A percentile compares a stretch with the other conserved stretches of the same genome.
These are phyloP conservation scores for Sporothrix phasma DNA, from an alignment of 2,329 filamentous ascomycete species.

Conservation along the genomic window DNA sequence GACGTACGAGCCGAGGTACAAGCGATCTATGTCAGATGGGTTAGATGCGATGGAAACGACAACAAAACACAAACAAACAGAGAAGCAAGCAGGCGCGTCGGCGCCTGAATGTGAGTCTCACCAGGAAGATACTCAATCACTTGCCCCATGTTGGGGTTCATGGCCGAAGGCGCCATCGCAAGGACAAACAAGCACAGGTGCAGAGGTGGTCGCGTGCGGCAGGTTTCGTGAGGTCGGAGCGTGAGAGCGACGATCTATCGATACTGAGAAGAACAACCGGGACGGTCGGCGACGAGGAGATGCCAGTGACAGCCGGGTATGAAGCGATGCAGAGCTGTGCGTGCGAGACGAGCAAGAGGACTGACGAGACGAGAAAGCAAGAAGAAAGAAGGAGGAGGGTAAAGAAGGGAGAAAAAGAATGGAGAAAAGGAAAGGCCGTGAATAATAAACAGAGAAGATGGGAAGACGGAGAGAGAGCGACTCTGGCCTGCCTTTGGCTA, in stretches of 20 bases:
- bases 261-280: background rate
- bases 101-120: slow-evolving; percentile 33
- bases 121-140: slow-evolving; percentile 95
- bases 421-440: background rate
- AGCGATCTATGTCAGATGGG: slow-evolving; percentile 55
- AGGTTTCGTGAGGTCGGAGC: background rate
- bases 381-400: slow-evolving; percentile 8
- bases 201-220: slow-evolving; percentile 11
- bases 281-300: background rate
- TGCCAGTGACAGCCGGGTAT: background rate
- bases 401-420: background rate
- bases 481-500: background rate
- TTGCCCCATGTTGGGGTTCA: slow-evolving; percentile 61
- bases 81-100: slow-evolving; percentile 14
- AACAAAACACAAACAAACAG: background rate
- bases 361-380: background rate
- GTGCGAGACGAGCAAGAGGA: background rate
- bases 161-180: slow-evolving; percentile 41
- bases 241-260: background rate
- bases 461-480: background rate
- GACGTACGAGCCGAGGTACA: slow-evolving; percentile 89
- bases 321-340: background rate
- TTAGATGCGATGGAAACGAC: slow-evolving; percentile 1
- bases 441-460: background rate
- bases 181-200: background rate